phyloP scores from a whole-genome alignment of 805 yeast genomes.

The Metschnikowia cubensis region DNA sequence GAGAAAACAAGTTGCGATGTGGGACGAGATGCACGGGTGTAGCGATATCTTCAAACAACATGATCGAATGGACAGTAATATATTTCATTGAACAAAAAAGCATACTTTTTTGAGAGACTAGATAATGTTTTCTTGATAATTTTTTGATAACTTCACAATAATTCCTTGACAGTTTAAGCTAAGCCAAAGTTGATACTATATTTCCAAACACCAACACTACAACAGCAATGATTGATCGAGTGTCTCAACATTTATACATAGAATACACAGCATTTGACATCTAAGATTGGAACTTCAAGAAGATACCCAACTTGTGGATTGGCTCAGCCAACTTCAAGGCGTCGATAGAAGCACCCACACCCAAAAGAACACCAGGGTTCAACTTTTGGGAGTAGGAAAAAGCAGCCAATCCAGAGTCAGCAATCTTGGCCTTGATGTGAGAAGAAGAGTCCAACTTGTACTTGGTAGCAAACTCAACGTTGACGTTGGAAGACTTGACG shows the following conservation, averaged over 20 bases:
- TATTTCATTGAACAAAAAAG: too few relatives aligned
- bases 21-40: constrained; percentile 11
- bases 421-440: constrained; percentile 93
- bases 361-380: constrained; percentile 94
- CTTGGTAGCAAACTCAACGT: constrained; percentile 94
- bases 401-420: constrained; percentile 93
- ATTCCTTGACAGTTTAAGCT: too few relatives aligned
- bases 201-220: not conserved
- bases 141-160: too few relatives aligned
- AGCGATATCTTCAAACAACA: not conserved
- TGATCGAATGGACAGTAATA: not conserved
- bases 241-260: constrained; percentile 6
- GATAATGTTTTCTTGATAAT: too few relatives aligned
- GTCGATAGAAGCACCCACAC: constrained; percentile 95
- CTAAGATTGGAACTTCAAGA: constrained; percentile 63
- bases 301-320: constrained; percentile 96
- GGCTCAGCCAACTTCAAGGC: constrained; percentile 94
- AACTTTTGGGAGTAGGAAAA: constrained; percentile 90
- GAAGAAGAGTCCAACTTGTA: constrained; percentile 84
- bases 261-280: constrained; percentile 2
- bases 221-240: not conserved
- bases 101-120: too few relatives aligned
- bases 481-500: constrained; percentile 74
- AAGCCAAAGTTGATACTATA: too few relatives aligned
- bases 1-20: constrained; percentile 1